Base-by-base conservation (phyloP, 495 filamentous ascomycete genomes). In the Halenospora varia region DNA sequence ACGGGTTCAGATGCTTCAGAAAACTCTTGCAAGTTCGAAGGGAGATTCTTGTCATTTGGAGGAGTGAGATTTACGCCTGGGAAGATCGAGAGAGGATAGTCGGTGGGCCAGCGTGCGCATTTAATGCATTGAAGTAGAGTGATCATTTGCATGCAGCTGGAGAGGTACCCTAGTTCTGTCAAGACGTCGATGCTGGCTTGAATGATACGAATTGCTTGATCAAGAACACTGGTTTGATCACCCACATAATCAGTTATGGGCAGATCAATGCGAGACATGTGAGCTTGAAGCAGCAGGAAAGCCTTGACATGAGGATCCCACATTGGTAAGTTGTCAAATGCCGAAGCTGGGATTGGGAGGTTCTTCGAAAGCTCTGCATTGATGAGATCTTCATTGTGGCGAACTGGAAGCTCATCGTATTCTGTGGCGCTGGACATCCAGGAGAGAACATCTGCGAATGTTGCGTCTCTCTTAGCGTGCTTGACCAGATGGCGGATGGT, bases 251-350 rank as follows among this genome's bases (percentile, higher is more conserved):
- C 94, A 1, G 91, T 88, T 51, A 99, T 97, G 8, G 94, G 94
- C 23, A 99, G 82, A 50, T 88, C 84, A 61, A 97, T 88, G 39
- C 93, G 86, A 26, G 88, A 90, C 83, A 99, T 92, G 68, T 96
- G 91, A 1, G 94, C 92, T 66, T 99, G 95, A 0, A 99, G 78
- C 2, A 99, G 77, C 29, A 99, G 74, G 73, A 96, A 97, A 0
- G 95, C 88, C 67, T 99, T 99, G 63, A 97, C 89, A 69, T 99
- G 94, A 13, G 94, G 94, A 72, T 99, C 94, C 92, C 94, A 97
- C 86, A 97, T 89, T 0, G 91, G 93, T 10, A 63, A 67, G 11
- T 71, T 73, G 0, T 75, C 70, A 66, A 96, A 87, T 9, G 76
- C 71, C 18, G 88, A 81, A 1, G 80, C 85, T 17, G 79, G 75